Conservation (phyloP, 2,329 filamentous ascomycete species). For the Fulvia fulva region DNA sequence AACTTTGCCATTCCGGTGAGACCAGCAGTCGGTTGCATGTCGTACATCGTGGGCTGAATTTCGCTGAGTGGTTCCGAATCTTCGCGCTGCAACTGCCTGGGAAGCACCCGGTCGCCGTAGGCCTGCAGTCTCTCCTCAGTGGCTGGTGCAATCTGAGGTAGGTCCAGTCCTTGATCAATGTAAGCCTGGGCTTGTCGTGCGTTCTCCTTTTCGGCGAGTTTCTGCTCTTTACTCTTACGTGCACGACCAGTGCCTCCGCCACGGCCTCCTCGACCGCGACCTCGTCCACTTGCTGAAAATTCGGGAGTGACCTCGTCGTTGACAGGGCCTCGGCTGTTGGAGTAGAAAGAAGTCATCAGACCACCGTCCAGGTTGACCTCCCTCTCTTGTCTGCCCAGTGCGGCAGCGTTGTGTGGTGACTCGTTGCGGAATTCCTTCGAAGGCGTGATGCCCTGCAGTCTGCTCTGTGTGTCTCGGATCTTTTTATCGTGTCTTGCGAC, state of each 20-base stretch:
- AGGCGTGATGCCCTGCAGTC: conserved; percentile 75
- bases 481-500: conserved; percentile 90
- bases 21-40: conserved; percentile 30
- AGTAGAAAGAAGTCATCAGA: conserved; percentile 75
- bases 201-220: conserved; percentile 66
- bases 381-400: conserved; percentile 27
- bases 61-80: conserved; percentile 57
- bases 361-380: conserved; percentile 80
- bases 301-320: conserved; percentile 31
- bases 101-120: conserved; percentile 15
- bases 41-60: conserved; percentile 27
- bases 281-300: conserved; percentile 34
- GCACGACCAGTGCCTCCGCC: conserved; percentile 52
- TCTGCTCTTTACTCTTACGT: conserved; percentile 81
- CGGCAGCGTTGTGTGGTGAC: conserved; percentile 46
- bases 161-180: conserved; percentile 71
- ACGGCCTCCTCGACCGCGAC: conserved; percentile 43
- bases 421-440: conserved; percentile 69
- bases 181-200: conserved; percentile 86
- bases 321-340: conserved; percentile 25
- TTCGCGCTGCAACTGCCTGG: conserved; percentile 32
- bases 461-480: conserved; percentile 81
- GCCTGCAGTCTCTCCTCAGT: conserved; percentile 52
- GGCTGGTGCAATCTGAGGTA: conserved; percentile 58
- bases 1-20: conserved; percentile 34